Conservation (phyloP, 768 basidiomycete species). For the Rhizopogon sp. region DNA sequence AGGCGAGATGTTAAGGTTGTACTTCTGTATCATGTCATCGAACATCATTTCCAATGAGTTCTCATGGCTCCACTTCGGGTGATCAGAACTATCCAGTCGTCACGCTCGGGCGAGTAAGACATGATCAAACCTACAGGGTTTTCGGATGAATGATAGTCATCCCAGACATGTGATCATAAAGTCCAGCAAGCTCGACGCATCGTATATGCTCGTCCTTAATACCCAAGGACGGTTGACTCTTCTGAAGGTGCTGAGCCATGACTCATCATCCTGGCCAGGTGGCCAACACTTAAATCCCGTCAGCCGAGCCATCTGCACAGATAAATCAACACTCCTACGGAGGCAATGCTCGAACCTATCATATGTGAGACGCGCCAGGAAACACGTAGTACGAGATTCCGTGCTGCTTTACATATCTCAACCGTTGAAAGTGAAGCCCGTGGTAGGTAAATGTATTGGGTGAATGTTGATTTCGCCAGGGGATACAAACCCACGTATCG, state of each 20-base stretch:
- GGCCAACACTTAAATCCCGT: conserved; percentile 56
- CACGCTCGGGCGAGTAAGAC: not conserved
- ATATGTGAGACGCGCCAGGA: conserved; percentile 75
- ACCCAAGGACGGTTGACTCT: conserved; percentile 52
- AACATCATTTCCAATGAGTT: conserved; percentile 82
- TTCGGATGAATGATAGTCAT: conserved; percentile 73
- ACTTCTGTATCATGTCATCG: conserved; percentile 56
- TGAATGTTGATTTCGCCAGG: not conserved
- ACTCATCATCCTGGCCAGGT: conserved; percentile 66
- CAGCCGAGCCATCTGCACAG: not conserved
- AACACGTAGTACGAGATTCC: conserved; percentile 74
- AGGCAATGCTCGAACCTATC: conserved; percentile 80
- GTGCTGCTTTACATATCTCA: conserved; percentile 75
- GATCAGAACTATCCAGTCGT: not conserved
- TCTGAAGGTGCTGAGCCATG: conserved; percentile 49
- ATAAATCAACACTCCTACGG: conserved; percentile 37
- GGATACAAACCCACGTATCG: conserved; percentile 49
- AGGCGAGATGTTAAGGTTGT: conserved; percentile 42
- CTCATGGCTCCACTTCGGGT: conserved; percentile 63
- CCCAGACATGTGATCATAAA: too few relatives aligned
- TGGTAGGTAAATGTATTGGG: conserved; percentile 2
- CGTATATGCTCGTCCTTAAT: conserved; percentile 70
- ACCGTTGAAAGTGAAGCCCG: conserved; percentile 72
- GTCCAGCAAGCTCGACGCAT: conserved; percentile 75
- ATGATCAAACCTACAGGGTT: conserved; percentile 44